Conservation (phyloP, 2,329 filamentous ascomycete species). For the Colletotrichum incanum region DNA sequence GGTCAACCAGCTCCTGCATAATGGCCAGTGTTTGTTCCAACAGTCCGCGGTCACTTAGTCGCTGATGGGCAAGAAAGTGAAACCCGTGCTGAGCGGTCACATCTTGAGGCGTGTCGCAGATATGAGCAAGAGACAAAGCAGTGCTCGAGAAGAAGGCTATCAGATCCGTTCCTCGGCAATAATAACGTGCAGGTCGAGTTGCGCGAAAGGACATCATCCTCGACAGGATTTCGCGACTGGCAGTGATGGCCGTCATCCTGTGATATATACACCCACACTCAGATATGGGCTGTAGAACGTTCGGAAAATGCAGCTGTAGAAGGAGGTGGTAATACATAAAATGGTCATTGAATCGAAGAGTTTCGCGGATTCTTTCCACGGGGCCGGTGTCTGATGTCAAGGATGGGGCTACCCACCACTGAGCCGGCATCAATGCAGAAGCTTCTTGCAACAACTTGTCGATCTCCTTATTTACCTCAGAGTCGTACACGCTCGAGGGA, state of each 20-base stretch:
- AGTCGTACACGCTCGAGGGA: constrained; percentile 43
- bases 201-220: constrained; percentile 54
- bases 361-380: constrained; percentile 40
- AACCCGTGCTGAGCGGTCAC: background rate
- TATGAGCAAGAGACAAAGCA: constrained; percentile 56
- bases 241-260: constrained; percentile 55
- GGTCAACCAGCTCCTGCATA: constrained; percentile 50
- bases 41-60: constrained; percentile 56
- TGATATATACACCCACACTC: constrained; percentile 11
- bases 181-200: constrained; percentile 45
- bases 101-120: constrained; percentile 49
- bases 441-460: constrained; percentile 53
- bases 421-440: constrained; percentile 50
- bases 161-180: constrained; percentile 52
- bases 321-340: constrained; percentile 57
- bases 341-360: constrained; percentile 52
- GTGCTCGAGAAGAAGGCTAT: constrained; percentile 56
- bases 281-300: constrained; percentile 49
- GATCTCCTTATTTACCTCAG: constrained; percentile 51
- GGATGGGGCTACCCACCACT: constrained; percentile 55
- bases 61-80: constrained; percentile 56
- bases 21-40: constrained; percentile 55
- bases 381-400: constrained; percentile 34
- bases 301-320: constrained; percentile 58
- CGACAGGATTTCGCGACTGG: constrained; percentile 56